Evolutionary conservation across 1,284 basidiomycete genomes (phyloP), one percentile per base, ranked within the genome.

Genomic region (Mycena sp.): DNA sequence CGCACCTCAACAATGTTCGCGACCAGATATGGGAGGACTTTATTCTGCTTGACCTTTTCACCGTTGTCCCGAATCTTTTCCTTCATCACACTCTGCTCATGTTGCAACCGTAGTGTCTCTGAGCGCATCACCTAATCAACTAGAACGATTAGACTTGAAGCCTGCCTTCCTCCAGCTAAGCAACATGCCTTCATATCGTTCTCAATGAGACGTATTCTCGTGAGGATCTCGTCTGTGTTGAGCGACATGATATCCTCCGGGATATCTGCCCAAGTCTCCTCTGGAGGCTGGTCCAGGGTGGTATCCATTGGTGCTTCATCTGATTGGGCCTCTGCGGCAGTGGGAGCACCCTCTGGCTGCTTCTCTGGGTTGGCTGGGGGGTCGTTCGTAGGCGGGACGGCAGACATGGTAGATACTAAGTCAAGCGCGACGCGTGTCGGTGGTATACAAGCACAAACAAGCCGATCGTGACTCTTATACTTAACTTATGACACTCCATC

Each of bases 21-120:
- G 46, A 99, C 98, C 56, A 99, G 89, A 80, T 99, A 99, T 1
- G 98, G 97, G 44, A 99, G 82, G 21, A 98, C 95, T 80, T 99
- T 99, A 82, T 99, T 99, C 87, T 99, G 97, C 80, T 98, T 98
- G 72, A 99, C 95, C 84, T 99, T 99, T 79, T 98, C 96, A 55
- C 91, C 91, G 71, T 99, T 99, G 77, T 99, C 97, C 64, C 95
- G 89, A 76, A 99, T 98, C 86, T 97, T 98, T 84, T 98, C 96
- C 75, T 94, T 91, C 96, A 99, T 99, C 69, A 92, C 92, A 70
- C 83, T 92, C 77, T 97, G 93, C 77, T 99, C 98, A 76, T 99
- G 97, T 72, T 92, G 90, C 62, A 99, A 80, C 60, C 97, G 87
- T 70, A 95, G 83, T 35, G 92, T 94, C 81, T 99, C 97, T 68